Evolutionary conservation across 805 yeast species (phyloP), one percentile per base, ranked within the genome.

Genomic region (Clavispora carvajalis): DNA sequence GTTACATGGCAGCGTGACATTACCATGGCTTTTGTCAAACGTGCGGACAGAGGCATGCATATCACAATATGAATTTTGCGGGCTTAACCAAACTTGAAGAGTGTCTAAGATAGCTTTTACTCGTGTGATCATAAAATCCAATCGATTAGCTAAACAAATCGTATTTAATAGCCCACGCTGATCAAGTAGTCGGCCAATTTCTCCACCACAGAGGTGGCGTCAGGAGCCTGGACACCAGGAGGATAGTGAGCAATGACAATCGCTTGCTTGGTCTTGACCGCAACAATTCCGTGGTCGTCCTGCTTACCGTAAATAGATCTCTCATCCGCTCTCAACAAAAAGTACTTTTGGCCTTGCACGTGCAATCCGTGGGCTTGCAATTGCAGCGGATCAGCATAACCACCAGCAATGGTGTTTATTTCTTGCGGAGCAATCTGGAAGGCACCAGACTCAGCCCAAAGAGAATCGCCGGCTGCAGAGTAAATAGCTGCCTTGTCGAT

Each of bases 151-250:
- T 28, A 28, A 28, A 28, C 19, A 28, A 13, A 28, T 19, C 12
- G 31, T 34, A 34, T n/a, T 23, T 74, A 91, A 65, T 86, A 90
- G 44, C 88, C 85, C 40, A 85, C 91, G 56, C 88, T 73, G 60
- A 91, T 88, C 67, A 93, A 76, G 60, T 93, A 90, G 62, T 93
- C 98, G 35, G 95, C 98, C 71, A 93, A 76, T 59, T 88, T 91
- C 65, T 93, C 99, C 42, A 91, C 96, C 48, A 90, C 85, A 57
- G 84, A 79, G 44, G 97, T 85, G 39, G 98, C 98, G 60, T 87
- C 96, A 53, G 95, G 96, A 23, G 98, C 87, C 63, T 82, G 91
- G 35, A 86, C 84, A 41, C 90, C 90, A 10, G 85, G 78, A 12
- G 95, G 93, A 61, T 93, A 93, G 65, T 93, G 98, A n/a, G 93